phyloP scores from a whole-genome alignment of 116 monocot genomes.

The Zostera marina region DNA sequence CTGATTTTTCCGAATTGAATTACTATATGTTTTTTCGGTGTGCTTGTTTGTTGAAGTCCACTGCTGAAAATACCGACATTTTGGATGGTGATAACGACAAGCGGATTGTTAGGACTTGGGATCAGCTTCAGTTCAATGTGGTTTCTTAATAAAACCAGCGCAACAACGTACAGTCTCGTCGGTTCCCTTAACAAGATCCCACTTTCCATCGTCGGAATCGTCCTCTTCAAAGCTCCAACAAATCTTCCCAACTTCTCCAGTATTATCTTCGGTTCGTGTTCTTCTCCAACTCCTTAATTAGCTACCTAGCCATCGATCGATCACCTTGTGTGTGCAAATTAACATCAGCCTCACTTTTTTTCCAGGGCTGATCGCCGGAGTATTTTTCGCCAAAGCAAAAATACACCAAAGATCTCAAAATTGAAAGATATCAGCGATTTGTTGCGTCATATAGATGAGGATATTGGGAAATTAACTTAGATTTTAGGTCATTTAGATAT shows the following conservation, averaged over 20 bases:
- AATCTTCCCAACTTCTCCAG: conserved; percentile 69
- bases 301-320: not conserved
- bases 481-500: too few relatives aligned
- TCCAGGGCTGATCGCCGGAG: conserved; percentile 75
- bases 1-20: too few relatives aligned
- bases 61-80: conserved; percentile 66
- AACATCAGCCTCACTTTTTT: not conserved
- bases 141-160: conserved; percentile 98
- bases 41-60: conserved; percentile 29
- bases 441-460: not conserved
- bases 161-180: conserved; percentile 89
- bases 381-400: conserved; percentile 91
- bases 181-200: conserved; percentile 98
- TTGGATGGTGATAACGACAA: conserved; percentile 75
- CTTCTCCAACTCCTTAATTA: not conserved
- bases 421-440: not conserved
- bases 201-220: conserved; percentile 72
- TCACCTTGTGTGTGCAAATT: not conserved
- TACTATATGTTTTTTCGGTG: too few relatives aligned
- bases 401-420: conserved; percentile 34
- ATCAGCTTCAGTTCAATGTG: conserved; percentile 99
- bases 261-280: conserved; percentile 56
- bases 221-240: conserved; percentile 83
- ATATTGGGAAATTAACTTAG: not conserved
- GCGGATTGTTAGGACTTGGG: conserved; percentile 86